phyloP scores from a whole-genome alignment of 1,284 basidiomycete genomes.

The Fomitopsis palustris region DNA sequence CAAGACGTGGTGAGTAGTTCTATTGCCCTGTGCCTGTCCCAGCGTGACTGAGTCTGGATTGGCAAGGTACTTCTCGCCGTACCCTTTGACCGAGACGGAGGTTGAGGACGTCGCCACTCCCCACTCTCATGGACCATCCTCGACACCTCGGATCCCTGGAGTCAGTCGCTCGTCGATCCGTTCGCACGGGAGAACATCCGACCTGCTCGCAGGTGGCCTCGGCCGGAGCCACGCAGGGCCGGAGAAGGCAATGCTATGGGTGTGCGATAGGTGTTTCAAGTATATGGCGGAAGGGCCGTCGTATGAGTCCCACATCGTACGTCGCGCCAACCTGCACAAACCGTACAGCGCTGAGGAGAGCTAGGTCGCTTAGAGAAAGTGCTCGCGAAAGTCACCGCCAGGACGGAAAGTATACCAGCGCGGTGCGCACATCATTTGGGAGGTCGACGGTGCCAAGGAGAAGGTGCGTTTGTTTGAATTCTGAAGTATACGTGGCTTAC shows the following conservation, averaged over 20 bases:
- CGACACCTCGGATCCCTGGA: conserved; percentile 38
- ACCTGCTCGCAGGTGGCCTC: conserved; percentile 63
- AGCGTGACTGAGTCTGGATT: conserved; percentile 6
- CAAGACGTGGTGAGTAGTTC: conserved; percentile 64
- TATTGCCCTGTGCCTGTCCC: background rate
- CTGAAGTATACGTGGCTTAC: conserved; percentile 1
- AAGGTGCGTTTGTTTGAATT: conserved; percentile 50
- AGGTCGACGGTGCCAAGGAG: conserved; percentile 86
- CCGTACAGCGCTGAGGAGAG: conserved; percentile 11
- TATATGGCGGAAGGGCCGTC: conserved; percentile 79
- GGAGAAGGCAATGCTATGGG: conserved; percentile 64
- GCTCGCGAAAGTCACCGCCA: conserved; percentile 75
- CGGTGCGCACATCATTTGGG: conserved; percentile 91
- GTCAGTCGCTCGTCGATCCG: conserved; percentile 45
- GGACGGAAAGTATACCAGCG: conserved; percentile 89
- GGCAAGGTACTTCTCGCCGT: conserved; percentile 86
- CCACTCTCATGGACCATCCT: conserved; percentile 24
- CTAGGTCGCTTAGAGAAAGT: conserved; percentile 54
- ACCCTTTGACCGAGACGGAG: conserved; percentile 69
- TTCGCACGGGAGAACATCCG: conserved; percentile 66
- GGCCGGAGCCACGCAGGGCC: conserved; percentile 43
- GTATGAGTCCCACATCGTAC: conserved; percentile 76
- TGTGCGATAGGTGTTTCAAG: conserved; percentile 95
- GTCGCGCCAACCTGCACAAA: conserved; percentile 24
- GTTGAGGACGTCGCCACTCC: conserved; percentile 40